These are phyloP conservation scores for Thraustochytrium sp. DNA, from an alignment of 352 stramenopile species.

Conservation along the genomic window DNA sequence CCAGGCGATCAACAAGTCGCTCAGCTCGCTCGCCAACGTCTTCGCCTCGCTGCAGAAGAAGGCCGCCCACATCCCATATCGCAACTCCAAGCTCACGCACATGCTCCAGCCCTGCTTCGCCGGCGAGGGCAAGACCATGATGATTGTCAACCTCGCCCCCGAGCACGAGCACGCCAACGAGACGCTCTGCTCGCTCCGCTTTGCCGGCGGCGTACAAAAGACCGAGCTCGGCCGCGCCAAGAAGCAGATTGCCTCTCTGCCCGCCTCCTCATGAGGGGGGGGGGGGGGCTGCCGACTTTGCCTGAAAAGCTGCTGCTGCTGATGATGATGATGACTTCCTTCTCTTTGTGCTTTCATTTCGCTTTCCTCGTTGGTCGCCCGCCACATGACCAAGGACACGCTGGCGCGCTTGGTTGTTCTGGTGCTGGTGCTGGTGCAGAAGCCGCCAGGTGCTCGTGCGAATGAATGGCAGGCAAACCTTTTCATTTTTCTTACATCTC, in stretches of 20 bases:
- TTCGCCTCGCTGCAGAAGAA: constrained; percentile 95
- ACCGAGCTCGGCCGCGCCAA: constrained; percentile 94
- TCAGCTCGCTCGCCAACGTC: constrained; percentile 96
- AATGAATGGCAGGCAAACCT: too few relatives aligned
- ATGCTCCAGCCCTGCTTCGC: constrained; percentile 95
- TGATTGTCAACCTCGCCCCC: constrained; percentile 99
- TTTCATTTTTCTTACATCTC: too few relatives aligned
- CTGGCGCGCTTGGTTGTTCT: too few relatives aligned
- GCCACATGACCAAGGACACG: too few relatives aligned
- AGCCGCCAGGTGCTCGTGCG: too few relatives aligned
- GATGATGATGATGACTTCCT: too few relatives aligned
- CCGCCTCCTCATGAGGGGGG: not conserved
- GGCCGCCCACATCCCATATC: constrained; percentile 77
- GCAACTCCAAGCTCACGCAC: constrained; percentile 98
- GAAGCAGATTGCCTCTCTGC: constrained; percentile 42
- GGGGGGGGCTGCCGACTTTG: too few relatives aligned
- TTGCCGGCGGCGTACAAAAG: constrained; percentile 88
- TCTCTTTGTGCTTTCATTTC: too few relatives aligned
- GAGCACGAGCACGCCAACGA: constrained; percentile 88
- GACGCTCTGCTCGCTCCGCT: constrained; percentile 95
- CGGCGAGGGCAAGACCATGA: constrained; percentile 98
- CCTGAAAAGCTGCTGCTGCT: too few relatives aligned
- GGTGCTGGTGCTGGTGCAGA: too few relatives aligned
- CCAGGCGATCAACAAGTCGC: constrained; percentile 98
- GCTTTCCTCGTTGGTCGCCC: too few relatives aligned